Evolutionary conservation across 2,329 filamentous ascomycete species (phyloP).

Genomic region (Passalora sequoiae): DNA sequence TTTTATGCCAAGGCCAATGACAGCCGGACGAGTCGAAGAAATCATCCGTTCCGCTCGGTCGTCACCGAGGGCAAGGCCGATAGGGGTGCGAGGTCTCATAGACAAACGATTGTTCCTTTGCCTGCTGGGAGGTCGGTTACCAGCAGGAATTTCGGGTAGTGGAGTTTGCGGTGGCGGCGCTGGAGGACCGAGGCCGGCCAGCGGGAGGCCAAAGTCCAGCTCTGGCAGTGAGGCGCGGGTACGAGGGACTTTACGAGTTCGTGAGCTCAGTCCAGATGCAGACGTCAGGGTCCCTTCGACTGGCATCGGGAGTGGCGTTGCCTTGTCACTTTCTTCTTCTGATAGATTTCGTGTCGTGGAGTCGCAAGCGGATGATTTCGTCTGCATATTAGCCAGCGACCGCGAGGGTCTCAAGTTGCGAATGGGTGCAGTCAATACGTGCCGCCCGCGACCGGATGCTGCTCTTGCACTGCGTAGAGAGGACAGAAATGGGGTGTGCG

Average conservation of each 20-base stretch:
- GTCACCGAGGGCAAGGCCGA: constrained; percentile 17
- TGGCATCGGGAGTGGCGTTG: constrained; percentile 11
- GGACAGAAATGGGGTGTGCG: constrained; percentile 42
- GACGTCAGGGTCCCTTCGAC: not conserved
- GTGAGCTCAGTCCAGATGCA: constrained; percentile 26
- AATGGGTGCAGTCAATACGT: constrained; percentile 25
- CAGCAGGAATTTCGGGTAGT: constrained; percentile 31
- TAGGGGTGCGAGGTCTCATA: constrained; percentile 11
- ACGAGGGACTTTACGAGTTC: constrained; percentile 8
- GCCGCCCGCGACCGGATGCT: constrained; percentile 24
- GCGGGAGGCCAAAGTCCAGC: constrained; percentile 34
- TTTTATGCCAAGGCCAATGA: constrained; percentile 9
- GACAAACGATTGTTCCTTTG: constrained; percentile 1
- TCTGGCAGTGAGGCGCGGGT: constrained; percentile 27
- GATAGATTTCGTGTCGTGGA: no score
- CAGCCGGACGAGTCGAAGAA: not conserved
- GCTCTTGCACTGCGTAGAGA: constrained; percentile 24
- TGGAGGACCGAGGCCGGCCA: constrained; percentile 41
- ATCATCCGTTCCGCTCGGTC: not conserved
- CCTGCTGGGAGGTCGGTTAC: constrained; percentile 10
- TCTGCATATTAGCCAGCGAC: constrained; percentile 15
- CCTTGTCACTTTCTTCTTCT: no score
- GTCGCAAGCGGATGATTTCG: no score
- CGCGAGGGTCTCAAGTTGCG: constrained; percentile 30
- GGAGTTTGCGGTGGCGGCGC: constrained; percentile 44